These are phyloP conservation scores for Pichia sp. DNA, from an alignment of 1,139 yeast species.

Conservation along the genomic window DNA sequence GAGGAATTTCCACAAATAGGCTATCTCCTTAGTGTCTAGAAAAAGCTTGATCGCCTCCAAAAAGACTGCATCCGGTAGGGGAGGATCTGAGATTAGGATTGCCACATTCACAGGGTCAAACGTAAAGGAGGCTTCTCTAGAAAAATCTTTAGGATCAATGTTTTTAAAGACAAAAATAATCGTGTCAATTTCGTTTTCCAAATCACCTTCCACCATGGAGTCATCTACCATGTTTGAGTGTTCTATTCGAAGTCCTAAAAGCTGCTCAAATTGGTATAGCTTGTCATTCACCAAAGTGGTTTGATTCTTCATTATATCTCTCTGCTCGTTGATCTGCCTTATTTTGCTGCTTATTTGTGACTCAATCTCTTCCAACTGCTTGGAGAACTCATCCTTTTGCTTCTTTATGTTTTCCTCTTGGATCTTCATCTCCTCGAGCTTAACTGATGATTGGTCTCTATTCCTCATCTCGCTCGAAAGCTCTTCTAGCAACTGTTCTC, in stretches of 20 bases:
- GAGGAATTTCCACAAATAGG: conserved; percentile 39
- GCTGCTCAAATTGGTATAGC: conserved; percentile 41
- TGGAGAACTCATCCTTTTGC: conserved; percentile 22
- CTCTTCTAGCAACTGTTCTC: conserved; percentile 22
- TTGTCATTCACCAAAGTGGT: conserved; percentile 32
- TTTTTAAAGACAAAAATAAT: conserved; percentile 43
- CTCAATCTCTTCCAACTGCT: conserved; percentile 23
- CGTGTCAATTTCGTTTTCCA: conserved; percentile 29
- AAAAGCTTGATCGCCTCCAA: conserved; percentile 30
- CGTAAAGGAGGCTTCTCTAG: conserved; percentile 42
- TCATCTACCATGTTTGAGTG: neutral
- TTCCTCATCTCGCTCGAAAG: conserved; percentile 22
- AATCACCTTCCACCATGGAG: conserved; percentile 18
- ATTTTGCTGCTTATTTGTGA: conserved; percentile 21
- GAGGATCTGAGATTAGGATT: conserved; percentile 39
- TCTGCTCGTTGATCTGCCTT: conserved; percentile 25
- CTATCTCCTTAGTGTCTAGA: conserved; percentile 39
- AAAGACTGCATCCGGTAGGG: conserved; percentile 18
- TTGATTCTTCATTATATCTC: conserved; percentile 25
- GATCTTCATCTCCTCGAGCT: conserved; percentile 26
- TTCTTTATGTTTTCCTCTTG: conserved; percentile 26
- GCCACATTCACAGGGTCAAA: conserved; percentile 37
- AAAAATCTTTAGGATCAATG: conserved; percentile 44
- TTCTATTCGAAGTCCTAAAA: conserved; percentile 46
- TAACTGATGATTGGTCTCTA: conserved; percentile 26